Base-by-base conservation (phyloP, 2,329 filamentous ascomycete genomes). In the Fusarium fujikuroi region DNA sequence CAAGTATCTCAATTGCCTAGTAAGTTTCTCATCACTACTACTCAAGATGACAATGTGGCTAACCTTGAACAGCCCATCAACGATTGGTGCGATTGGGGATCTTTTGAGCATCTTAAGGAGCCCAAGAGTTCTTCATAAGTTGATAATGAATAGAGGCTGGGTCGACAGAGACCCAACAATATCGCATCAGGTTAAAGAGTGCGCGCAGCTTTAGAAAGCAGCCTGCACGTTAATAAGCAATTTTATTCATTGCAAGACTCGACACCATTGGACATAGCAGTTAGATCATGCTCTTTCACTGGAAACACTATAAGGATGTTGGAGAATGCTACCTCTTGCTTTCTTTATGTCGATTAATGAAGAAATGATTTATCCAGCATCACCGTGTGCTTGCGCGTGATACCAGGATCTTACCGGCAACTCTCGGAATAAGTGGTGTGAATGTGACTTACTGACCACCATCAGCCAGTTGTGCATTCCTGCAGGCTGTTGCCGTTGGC, bases 1-100 rank as follows among this genome's bases (percentile, higher is more conserved):
- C 87, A 96, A 97, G 85, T 96, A 97, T 79, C 83, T 99, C 76
- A 97, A 93, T 81, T 99, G 96, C 80, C 84, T 99, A 84, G 94
- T 96, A 85, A 89, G 94, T 92, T 65, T 16, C 49, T 40, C 11
- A n/a, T 21, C 19, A 15, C 16, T 37, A 19, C n/a, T 10, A 9
- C 5, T 16, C 16, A 28, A 21, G 19, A 59, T 53, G n/a, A 44
- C 34, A 39, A 42, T 36, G 40, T 50, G 57, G 43, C 79, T 82
- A 75, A 82, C 69, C 36, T 15, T 14, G 25, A 39, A 43, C 60
- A 92, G 89, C 88, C 89, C 66, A 85, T 93, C 61, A 92, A 87
- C 72, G 85, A 90, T 76, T 93, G 91, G 91, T 93, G 91, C 77
- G 87, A 91, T 42, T 83, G 85, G 54, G 85, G 85, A 68, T 83